Percentiles rank a stretch among this genome's conserved stretches.
Evolutionary conservation across 2,329 filamentous ascomycete species (phyloP).

Genomic region (Ophiocordyceps australis): DNA sequence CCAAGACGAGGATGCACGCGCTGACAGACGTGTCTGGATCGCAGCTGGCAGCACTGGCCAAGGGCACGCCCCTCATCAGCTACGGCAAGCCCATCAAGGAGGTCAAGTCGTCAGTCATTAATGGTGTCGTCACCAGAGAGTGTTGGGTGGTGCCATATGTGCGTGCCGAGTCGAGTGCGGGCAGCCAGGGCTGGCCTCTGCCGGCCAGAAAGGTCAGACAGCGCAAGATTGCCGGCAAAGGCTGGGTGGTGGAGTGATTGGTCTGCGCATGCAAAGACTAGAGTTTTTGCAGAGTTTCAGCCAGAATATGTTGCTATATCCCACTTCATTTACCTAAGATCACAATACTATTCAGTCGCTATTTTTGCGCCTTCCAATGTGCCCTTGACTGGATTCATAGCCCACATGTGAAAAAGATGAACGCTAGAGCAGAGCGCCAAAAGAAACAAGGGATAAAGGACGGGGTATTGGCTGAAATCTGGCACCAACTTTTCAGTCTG

Average conservation of each 20-base stretch:
- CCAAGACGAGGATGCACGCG: conserved; percentile 75
- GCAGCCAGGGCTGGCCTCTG: conserved; percentile 64
- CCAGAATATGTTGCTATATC: too few relatives aligned
- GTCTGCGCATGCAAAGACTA: background rate
- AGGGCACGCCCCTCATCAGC: conserved; percentile 66
- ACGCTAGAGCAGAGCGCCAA: too few relatives aligned
- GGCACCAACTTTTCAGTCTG: too few relatives aligned
- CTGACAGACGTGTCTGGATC: conserved; percentile 61
- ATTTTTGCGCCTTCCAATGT: too few relatives aligned
- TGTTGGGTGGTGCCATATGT: conserved; percentile 73
- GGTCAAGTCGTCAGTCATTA: conserved; percentile 24
- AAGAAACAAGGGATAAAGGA: too few relatives aligned
- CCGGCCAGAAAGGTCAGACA: conserved; percentile 74
- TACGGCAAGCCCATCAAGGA: conserved; percentile 90
- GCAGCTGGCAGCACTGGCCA: conserved; percentile 62
- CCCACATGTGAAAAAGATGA: too few relatives aligned
- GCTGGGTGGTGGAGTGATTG: conserved; percentile 50
- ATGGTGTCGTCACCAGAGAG: conserved; percentile 35
- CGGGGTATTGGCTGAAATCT: too few relatives aligned
- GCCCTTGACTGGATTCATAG: too few relatives aligned
- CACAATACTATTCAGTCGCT: too few relatives aligned
- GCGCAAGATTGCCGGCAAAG: conserved; percentile 50
- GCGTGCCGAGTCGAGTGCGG: conserved; percentile 45
- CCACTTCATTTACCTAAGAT: too few relatives aligned
- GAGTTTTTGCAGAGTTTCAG: too few relatives aligned